phyloP scores from a whole-genome alignment of 192 early-diverging fungal species.

The Coemansia aciculifera region DNA sequence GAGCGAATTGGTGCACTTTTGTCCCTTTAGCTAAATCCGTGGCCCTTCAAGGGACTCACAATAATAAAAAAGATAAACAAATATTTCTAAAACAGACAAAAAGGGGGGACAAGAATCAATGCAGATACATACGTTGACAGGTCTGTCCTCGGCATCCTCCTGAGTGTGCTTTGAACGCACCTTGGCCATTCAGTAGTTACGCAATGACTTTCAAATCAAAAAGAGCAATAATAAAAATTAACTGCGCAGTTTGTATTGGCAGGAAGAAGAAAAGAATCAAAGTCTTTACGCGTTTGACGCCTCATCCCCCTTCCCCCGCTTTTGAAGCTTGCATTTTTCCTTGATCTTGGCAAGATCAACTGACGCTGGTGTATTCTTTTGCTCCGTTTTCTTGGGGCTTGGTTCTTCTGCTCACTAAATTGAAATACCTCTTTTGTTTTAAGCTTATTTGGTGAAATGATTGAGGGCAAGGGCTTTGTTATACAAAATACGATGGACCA shows the following conservation, averaged over 20 bases:
- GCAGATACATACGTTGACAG: slow-evolving; percentile 3
- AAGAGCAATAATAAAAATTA: not conserved
- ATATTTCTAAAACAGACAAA: not conserved
- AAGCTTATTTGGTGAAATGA: slow-evolving; percentile 7
- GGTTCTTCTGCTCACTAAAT: not conserved
- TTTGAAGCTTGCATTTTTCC: too few relatives aligned
- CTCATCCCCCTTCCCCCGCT: too few relatives aligned
- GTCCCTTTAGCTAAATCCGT: not conserved
- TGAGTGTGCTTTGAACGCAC: slow-evolving; percentile 34
- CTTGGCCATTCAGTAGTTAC: slow-evolving; percentile 25
- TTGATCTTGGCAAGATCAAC: not conserved
- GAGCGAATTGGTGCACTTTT: not conserved
- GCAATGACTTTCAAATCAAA: not conserved
- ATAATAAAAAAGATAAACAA: not conserved
- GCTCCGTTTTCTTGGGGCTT: not conserved
- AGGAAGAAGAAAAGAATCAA: not conserved
- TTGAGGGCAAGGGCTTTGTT: slow-evolving; percentile 46
- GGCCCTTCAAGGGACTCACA: not conserved
- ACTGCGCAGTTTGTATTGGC: not conserved
- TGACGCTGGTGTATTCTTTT: not conserved
- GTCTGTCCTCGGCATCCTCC: slow-evolving; percentile 11
- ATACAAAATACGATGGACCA: slow-evolving; percentile 51
- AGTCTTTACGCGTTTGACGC: not conserved
- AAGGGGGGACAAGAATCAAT: not conserved
- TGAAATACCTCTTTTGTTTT: not conserved